Conservation (phyloP, 345 rosid species). For the Hypericum androsaemum region DNA sequence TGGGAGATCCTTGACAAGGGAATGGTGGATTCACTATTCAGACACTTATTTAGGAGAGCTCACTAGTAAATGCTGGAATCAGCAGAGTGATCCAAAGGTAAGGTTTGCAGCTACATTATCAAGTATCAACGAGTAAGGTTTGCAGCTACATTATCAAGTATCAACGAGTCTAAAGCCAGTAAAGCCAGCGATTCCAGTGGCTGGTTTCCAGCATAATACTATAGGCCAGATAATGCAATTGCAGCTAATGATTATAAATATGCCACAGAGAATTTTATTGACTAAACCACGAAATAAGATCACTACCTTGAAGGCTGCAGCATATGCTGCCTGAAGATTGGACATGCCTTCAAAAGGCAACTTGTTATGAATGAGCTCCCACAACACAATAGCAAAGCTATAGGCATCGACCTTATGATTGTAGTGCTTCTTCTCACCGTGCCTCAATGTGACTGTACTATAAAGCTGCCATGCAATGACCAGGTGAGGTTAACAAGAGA, state of each 20-base stretch:
- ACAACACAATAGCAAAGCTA: constrained; percentile 93
- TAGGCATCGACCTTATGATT: constrained; percentile 93
- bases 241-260: neutral
- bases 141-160: too few relatives aligned
- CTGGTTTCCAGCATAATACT: too few relatives aligned
- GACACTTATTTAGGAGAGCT: too few relatives aligned
- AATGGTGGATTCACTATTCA: too few relatives aligned
- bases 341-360: constrained; percentile 99
- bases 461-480: constrained; percentile 49
- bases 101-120: too few relatives aligned
- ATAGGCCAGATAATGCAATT: too few relatives aligned
- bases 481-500: constrained; percentile 7
- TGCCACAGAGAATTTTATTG: neutral
- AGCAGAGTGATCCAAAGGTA: too few relatives aligned
- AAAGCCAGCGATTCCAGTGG: too few relatives aligned
- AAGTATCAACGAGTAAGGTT: too few relatives aligned
- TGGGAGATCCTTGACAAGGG: too few relatives aligned
- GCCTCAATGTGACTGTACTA: constrained; percentile 92
- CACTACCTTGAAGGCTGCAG: constrained; percentile 93
- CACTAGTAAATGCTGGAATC: too few relatives aligned
- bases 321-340: constrained; percentile 97
- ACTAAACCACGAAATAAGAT: neutral
- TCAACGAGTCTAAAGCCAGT: too few relatives aligned
- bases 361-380: constrained; percentile 95
- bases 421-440: constrained; percentile 95